Evolutionary conservation across 345 rosid genomes (phyloP), one percentile per base, ranked within the genome.

Genomic region (Eucalyptus regnans): DNA sequence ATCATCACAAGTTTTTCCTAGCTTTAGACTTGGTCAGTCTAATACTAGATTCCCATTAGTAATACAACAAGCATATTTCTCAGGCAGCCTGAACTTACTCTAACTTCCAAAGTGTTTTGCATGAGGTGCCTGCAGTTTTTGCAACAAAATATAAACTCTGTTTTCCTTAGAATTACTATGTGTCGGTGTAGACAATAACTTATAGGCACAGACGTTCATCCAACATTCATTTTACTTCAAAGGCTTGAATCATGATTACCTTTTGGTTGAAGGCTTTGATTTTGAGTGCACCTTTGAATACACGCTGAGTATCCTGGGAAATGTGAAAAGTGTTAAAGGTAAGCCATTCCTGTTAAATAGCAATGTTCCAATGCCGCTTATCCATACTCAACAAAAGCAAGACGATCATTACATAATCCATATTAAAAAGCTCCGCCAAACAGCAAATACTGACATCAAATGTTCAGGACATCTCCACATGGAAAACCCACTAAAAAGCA

Each of bases 241-340:
- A 84, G 80, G 33, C 33, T 76, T 41, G 17, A 88, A 18, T 14
- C 16, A 56, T 52, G 49, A 87, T 90, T 91, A 94, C 96, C 95
- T 92, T 93, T 95, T 92, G 91, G 88, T 90, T 87, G 95, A 88
- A 50, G 94, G 54, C 58, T 92, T 94, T 87, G 93, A 90, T 87
- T 95, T 95, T 87, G 93, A 87, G 58, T 95, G 97, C 87, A 92
- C 90, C 90, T 95, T 95, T 81, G 95, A 91, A 91, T 92, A 95
- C 5, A 95, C 94, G 88, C 89, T 91, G 60, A 94, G 93, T 87
- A 94, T 93, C 93, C 95, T 95, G 94, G 51, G 64, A 89, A 87
- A 86, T 58, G 13, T 88, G 52, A 86, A 60, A 84, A 16, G 54
- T 79, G 43, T 29, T 37, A 50, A 50, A 50, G 33, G 41, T 33